Conservation (phyloP, 371 early-diverging fungal species). For the Lichtheimia hyalospora region DNA sequence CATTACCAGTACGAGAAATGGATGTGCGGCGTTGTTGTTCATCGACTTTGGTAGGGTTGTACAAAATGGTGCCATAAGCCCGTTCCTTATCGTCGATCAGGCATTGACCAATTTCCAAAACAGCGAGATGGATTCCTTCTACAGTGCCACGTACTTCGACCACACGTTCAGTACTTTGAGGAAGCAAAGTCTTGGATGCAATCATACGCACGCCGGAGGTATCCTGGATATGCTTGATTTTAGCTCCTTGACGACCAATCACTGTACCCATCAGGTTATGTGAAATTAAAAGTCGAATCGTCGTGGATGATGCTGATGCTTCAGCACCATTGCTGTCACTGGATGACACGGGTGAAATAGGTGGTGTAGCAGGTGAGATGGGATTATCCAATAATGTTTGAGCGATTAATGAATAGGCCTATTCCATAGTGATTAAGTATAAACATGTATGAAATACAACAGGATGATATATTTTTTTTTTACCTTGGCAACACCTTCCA, state of each 20-base stretch:
- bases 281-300: conserved; percentile 78
- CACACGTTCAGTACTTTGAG: conserved; percentile 84
- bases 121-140: conserved; percentile 73
- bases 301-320: conserved; percentile 12
- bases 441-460: too few relatives aligned
- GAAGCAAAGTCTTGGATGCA: conserved; percentile 84
- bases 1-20: conserved; percentile 32
- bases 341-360: conserved; percentile 32
- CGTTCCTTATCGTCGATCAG: conserved; percentile 51
- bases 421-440: neutral
- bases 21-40: conserved; percentile 16
- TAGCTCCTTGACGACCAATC: conserved; percentile 84
- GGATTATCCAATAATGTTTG: conserved; percentile 79
- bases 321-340: conserved; percentile 4
- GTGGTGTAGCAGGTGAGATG: conserved; percentile 20
- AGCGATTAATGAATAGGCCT: conserved; percentile 59
- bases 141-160: conserved; percentile 81
- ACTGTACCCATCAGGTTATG: conserved; percentile 87
- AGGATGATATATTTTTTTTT: neutral
- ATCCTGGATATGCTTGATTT: conserved; percentile 89
- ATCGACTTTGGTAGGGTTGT: conserved; percentile 45
- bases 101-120: conserved; percentile 64
- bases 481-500: conserved; percentile 74
- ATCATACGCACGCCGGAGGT: conserved; percentile 78
- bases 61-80: conserved; percentile 48